Base-by-base conservation (phyloP, 2,329 filamentous ascomycete genomes). In the Chaetomiaceae sp. region DNA sequence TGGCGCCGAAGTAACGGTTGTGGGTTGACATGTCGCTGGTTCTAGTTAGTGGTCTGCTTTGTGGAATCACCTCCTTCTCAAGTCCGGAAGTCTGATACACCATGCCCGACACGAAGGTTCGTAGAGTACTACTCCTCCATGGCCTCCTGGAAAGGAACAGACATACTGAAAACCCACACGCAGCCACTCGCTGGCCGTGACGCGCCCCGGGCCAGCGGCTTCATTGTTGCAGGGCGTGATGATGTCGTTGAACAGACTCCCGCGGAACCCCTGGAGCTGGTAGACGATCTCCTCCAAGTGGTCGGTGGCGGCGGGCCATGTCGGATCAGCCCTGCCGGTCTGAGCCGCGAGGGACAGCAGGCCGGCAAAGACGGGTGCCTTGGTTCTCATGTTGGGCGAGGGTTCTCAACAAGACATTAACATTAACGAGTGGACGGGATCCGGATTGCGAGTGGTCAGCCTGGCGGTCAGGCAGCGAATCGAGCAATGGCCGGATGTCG, bases 241-340 rank as follows among this genome's bases (percentile, higher is more conserved):
- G 14, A 75, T 74, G 47, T 76, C 74, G 42, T 79, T 75, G 64
- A 85, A 83, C 37, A 77, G 74, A 57, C 80, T 74, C 29, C 75
- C 72, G 42, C 74, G 71, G 62, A 81, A 79, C 3, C 79, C 80
- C 31, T 72, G 69, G 48, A 79, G 76, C 60, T 84, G 78, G 62
- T 77, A 82, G 72, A 85, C 80, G 59, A 84, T 78, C 65, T 84
- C 82, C 66, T 85, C 82, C 54, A 85, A 69, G 64, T 85, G 81
- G 61, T 85, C 82, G 17, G 75, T 75, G 12, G 72, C 62, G 2
- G 79, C 76, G 2, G 82, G 82, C 82, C 82, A 85, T 61, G 81
- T 85, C 29, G 78, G 78, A 58, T 78, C 75, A 22, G 79, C 75
- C 34, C 40, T 49, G 43, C 59, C 56, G 45, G 64, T 64, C 54